Percentiles rank a stretch among this genome's conserved stretches.
Conservation (phyloP, 345 rosid species). For the Xanthoceras sorbifolium region DNA sequence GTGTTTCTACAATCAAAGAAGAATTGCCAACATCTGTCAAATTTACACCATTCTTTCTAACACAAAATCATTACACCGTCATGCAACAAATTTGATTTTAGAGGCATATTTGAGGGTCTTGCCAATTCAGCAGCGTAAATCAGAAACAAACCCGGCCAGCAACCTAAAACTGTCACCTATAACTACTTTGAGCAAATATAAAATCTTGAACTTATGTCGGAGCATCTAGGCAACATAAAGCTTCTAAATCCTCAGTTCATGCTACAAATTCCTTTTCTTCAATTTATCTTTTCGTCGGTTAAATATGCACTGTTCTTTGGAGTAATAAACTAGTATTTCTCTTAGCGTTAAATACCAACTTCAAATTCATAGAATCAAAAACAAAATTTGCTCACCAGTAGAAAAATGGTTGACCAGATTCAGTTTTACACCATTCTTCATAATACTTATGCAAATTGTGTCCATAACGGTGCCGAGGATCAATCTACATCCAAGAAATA, state of each 20-base stretch:
- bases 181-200: background rate
- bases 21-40: background rate
- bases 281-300: background rate
- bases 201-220: background rate
- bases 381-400: conserved; percentile 55
- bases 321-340: background rate
- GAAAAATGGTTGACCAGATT: conserved; percentile 89
- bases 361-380: background rate
- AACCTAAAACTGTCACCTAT: background rate
- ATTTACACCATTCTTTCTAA: background rate
- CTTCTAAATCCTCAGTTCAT: background rate
- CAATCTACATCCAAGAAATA: conserved; percentile 52
- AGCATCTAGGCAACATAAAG: background rate
- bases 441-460: conserved; percentile 77
- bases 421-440: conserved; percentile 70
- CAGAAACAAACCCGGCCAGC: background rate
- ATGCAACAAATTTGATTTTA: background rate
- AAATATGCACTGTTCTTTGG: background rate
- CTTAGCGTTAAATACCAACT: too few relatives aligned
- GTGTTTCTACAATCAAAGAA: background rate
- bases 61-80: background rate
- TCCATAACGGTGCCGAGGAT: conserved; percentile 93
- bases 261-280: background rate
- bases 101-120: background rate
- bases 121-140: background rate